Evolutionary conservation across 2,329 filamentous ascomycete genomes (phyloP), one percentile per base, ranked within the genome.

Genomic region (Pseudogymnoascus verrucosus): DNA sequence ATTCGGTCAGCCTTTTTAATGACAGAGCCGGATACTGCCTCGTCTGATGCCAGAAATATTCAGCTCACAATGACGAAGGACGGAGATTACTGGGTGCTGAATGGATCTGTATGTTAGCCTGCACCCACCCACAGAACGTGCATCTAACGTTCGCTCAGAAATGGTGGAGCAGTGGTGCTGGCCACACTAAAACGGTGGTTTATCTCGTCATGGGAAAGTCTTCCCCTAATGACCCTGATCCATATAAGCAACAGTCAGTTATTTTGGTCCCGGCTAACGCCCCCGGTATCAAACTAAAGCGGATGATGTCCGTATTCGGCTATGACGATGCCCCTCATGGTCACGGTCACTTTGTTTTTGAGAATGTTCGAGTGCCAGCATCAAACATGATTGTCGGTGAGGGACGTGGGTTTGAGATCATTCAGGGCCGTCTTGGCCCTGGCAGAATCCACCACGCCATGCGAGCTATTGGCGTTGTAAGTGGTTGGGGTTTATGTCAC

Each of bases 101-200:
- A 97, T 73, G 95, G 95, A 63, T 84, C 86, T 70, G 89, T 90
- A 78, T 64, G 83, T 75, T 23, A 5, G n/a, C 8, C 5, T 12
- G 11, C 40, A 10, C 21, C 10, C 6, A 23, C 19, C 14, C 28
- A 4, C 0, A n/a, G 11, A 1, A 47, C 14, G 14, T 39, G 39
- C 47, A 66, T 69, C 72, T 69, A 70, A 10, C 31, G 8, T n/a
- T 16, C 7, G 8, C 31, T 5, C 67, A 93, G 85, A 99, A 99
- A 91, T 98, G 95, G 95, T 99, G 95, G 95, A 96, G 91, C 28
- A 96, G 91, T 68, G 95, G 95, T 68, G 92, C 93, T 19, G 95
- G 95, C 64, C 95, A 98, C 78, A 89, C 89, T 64, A 85, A 93
- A 71, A 98, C 95, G 82, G 84, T 89, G 76, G 82, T 98, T 75